Evolutionary conservation across 345 rosid genomes (phyloP).

Genomic region (Salix viminalis): DNA sequence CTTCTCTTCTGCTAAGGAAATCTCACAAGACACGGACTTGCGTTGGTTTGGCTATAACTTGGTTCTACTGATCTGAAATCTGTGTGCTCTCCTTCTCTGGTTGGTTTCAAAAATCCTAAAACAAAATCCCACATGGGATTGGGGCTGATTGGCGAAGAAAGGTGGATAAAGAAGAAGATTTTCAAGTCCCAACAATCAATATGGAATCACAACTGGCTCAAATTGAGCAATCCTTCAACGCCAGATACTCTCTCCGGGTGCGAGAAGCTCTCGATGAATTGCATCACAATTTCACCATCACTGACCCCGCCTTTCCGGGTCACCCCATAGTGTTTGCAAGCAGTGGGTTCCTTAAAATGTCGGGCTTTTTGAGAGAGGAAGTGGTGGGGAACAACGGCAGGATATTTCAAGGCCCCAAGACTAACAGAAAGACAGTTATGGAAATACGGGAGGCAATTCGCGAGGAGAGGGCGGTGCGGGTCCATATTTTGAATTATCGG

Average conservation of each 20-base stretch:
- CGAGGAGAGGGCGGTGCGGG: conserved; percentile 56
- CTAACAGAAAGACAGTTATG: conserved; percentile 65
- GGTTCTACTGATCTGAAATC: not conserved
- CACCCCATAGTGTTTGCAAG: conserved; percentile 94
- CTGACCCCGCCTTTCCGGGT: conserved; percentile 74
- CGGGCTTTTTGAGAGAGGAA: conserved; percentile 59
- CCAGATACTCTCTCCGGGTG: conserved; percentile 50
- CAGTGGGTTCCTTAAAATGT: conserved; percentile 66
- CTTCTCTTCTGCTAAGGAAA: not conserved
- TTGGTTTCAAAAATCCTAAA: not conserved
- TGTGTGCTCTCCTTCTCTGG: not conserved
- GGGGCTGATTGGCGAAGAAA: conserved; percentile 15
- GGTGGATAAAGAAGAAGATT: conserved; percentile 4
- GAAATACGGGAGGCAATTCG: conserved; percentile 83
- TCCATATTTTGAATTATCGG: conserved; percentile 67
- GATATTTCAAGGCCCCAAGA: conserved; percentile 72
- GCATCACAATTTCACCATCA: conserved; percentile 74
- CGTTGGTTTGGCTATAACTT: not conserved
- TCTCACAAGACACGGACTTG: not conserved
- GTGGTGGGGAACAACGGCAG: conserved; percentile 79
- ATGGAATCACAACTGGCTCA: conserved; percentile 59
- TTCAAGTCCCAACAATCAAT: conserved; percentile 20
- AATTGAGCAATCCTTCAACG: conserved; percentile 45
- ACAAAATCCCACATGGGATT: conserved; percentile 60
- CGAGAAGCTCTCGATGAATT: conserved; percentile 69